Evolutionary conservation across 441 rosid species (phyloP), one percentile per base, ranked within the genome.

Genomic region (Populus hybrid): DNA sequence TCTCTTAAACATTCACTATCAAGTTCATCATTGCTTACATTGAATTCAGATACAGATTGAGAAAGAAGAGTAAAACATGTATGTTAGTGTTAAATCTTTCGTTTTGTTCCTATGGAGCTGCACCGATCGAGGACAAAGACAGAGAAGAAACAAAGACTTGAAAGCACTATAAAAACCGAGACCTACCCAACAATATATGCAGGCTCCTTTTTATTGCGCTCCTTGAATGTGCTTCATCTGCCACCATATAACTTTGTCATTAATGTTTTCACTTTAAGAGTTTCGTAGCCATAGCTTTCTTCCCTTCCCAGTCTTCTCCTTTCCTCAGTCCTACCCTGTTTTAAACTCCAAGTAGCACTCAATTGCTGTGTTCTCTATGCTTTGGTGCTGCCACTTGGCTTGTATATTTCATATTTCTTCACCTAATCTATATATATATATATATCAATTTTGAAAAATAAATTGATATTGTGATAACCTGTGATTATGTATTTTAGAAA

Each of bases 211-310:
- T 92, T 88, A 91, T 90, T 92, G 86, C 94, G 81, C 90, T 88
- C 85, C 89, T 90, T 94, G 90, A 91, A 91, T 92, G 90, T 89
- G 75, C 75, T 30, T 30, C 32, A 90, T 84, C 98, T 92, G 93
- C 91, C 86, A 79, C 89, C 88, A 76, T 77, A 69, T 77, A 71
- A 23, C 86, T 82, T 78, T 78, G 32, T 82, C 80, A 84, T 87
- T 87, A 84, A 80, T 86, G 70, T 73, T 72, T 42, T 61, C 61
- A 10, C 75, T 79, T 74, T n/a, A 16, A 20, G 28, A 42, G 14
- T n/a, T 36, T 67, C 14, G 0, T 20, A 5, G 59, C 12, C 20
- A 14, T 64, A 69, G 82, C 66, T 89, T 88, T 81, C 90, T 88
- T 88, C 74, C 74, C 92, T 85, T 84, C 87, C 34, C 88, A 85